Base-by-base conservation (phyloP, 1,284 basidiomycete species). In the Melampsora abietis-canadensis region DNA sequence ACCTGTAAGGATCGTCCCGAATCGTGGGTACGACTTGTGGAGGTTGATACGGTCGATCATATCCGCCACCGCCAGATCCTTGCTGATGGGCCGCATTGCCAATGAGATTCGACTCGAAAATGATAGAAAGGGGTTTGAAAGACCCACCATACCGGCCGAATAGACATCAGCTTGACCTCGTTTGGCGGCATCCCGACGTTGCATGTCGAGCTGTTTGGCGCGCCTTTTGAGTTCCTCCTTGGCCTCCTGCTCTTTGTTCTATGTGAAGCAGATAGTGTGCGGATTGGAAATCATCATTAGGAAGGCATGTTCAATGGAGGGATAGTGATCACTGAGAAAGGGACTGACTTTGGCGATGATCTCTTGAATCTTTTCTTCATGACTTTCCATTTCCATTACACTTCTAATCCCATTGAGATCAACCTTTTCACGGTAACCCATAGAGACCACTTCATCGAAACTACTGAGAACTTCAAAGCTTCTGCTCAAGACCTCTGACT, bases 361-460 rank as follows among this genome's bases (percentile, higher is more conserved):
- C 80, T 98, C 96, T 82, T 98, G 94, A 77, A 99, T 98, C 85
- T 97, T 98, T 84, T 99, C 96, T 83, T 98, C 96, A 83, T 99
- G 96, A 83, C 90, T 92, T 85, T 98, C 96, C 90, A 97, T 98
- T 85, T 98, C 96, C 78, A 98, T 84, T 51, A 96, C 89, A 80
- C 87, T 95, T 78, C 92, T 85, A 61, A 98, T 92, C 83, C 98
- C 94, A 82, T 90, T 88, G 64, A 98, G 83, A 80, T 90, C 93
- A 68, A 97, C 91, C 77, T 92, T 90, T 83, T 98, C 96, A 80
- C 94, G 86, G 84, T 95, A 98, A 1, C 96, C 96, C 78, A 97
- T 82, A 79, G 89, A 92, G 76, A 98, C 90, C 79, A 98, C 90
- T 85, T 99, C 96, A 83, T 98, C 96, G 81, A 98, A 98, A 14